A percentile compares a stretch with the other conserved stretches of the same genome.
These are phyloP conservation scores for Globisporangium carolinianum DNA, from an alignment of 352 stramenopile genomes.

Conservation along the genomic window DNA sequence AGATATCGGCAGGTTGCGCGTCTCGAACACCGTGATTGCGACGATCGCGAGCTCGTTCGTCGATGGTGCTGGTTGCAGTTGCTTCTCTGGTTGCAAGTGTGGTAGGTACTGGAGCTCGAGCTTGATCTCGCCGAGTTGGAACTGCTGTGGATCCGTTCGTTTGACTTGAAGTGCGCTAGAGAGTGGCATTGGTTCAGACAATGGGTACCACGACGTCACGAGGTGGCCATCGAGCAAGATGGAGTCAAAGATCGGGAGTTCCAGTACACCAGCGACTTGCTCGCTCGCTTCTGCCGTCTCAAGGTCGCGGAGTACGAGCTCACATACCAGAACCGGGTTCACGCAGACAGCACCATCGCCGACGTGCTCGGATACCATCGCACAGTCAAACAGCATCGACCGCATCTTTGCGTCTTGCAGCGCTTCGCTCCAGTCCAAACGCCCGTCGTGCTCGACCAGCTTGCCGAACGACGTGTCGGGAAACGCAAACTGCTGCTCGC, in stretches of 20 bases:
- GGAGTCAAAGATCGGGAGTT: constrained; percentile 43
- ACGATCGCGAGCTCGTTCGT: background rate
- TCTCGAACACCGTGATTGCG: constrained; percentile 9
- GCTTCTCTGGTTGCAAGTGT: background rate
- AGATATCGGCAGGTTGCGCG: constrained; percentile 5
- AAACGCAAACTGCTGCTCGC: background rate
- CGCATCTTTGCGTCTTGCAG: background rate
- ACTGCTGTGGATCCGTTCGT: too few relatives aligned
- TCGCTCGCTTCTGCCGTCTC: background rate
- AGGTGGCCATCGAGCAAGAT: constrained; percentile 38
- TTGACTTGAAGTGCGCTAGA: background rate
- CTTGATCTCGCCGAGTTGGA: constrained; percentile 18
- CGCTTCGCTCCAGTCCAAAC: constrained; percentile 5
- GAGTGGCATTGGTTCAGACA: background rate
- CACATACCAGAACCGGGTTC: constrained; percentile 24
- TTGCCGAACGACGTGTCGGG: background rate
- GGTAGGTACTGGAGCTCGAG: constrained; percentile 42
- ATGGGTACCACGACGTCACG: constrained; percentile 22
- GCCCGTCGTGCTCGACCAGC: constrained; percentile 6
- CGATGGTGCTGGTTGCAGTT: background rate
- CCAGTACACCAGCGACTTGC: constrained; percentile 17
- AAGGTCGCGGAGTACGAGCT: constrained; percentile 13
- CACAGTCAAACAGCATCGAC: constrained; percentile 8
- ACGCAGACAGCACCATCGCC: constrained; percentile 1
- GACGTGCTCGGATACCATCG: background rate